Evolutionary conservation across 73 alveolate species (phyloP).

Genomic region (Paramecium sonneborni): DNA sequence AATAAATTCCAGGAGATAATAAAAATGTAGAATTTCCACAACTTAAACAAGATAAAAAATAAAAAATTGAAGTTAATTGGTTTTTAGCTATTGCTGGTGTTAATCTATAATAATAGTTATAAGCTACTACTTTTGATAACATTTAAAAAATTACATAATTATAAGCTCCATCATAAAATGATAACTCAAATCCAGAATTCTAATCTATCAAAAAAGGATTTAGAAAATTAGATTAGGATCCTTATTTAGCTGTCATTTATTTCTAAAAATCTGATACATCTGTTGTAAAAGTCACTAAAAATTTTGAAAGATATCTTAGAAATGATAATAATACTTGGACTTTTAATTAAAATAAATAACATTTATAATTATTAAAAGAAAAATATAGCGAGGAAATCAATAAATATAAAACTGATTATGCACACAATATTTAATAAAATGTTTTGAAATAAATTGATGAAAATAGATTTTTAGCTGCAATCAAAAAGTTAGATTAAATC

Average conservation of each 20-base stretch:
- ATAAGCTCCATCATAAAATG: background rate
- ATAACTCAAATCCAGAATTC: background rate
- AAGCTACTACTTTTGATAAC: background rate
- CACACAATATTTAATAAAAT: background rate
- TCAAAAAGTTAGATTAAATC: background rate
- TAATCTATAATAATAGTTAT: background rate
- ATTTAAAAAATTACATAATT: constrained; percentile 18
- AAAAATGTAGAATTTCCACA: background rate
- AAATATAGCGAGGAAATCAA: background rate
- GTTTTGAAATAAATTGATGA: constrained; percentile 18
- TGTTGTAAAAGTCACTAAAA: background rate
- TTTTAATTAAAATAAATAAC: background rate
- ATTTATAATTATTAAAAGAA: background rate
- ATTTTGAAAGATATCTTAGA: background rate
- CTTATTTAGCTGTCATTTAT: background rate
- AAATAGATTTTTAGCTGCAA: background rate
- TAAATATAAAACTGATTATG: background rate
- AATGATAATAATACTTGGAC: constrained; percentile 34
- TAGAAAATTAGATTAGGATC: background rate
- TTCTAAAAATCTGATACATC: constrained; percentile 4
- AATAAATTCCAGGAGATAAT: background rate
- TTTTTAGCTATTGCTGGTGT: constrained; percentile 1
- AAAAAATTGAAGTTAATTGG: background rate
- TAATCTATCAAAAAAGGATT: constrained; percentile 3
- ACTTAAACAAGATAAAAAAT: background rate